Conservation (phyloP, 2,329 filamentous ascomycete genomes). For the Trichoderma sp. region DNA sequence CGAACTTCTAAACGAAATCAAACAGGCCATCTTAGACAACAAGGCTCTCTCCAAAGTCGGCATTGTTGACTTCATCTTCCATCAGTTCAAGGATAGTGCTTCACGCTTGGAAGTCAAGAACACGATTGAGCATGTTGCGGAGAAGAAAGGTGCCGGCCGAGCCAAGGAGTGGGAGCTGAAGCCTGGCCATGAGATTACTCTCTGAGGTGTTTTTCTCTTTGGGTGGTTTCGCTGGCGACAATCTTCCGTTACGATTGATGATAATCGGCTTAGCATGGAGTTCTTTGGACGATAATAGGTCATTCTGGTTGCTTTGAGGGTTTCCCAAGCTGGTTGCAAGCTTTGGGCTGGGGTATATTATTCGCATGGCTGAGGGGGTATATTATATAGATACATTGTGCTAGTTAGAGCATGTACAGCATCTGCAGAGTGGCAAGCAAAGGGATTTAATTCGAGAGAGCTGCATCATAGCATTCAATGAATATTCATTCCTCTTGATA, state of each 20-base stretch:
- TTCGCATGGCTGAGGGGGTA: background rate
- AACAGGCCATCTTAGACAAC: slow-evolving; percentile 42
- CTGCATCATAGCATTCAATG: background rate
- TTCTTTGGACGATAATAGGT: slow-evolving; percentile 11
- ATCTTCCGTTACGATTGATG: slow-evolving; percentile 18
- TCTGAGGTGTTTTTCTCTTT: slow-evolving; percentile 24
- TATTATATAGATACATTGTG: background rate
- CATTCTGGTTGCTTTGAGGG: background rate
- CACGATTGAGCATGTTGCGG: slow-evolving; percentile 41
- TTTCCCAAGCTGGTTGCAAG: background rate
- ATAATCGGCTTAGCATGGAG: slow-evolving; percentile 20
- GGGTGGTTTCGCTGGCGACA: background rate
- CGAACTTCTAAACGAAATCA: slow-evolving; percentile 42
- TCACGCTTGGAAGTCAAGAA: slow-evolving; percentile 43
- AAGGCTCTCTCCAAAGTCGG: slow-evolving; percentile 41
- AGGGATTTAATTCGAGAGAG: background rate
- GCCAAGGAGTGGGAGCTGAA: slow-evolving; percentile 41
- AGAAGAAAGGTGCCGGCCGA: slow-evolving; percentile 39
- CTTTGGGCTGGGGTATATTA: background rate
- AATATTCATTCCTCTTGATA: background rate
- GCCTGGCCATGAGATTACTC: slow-evolving; percentile 38
- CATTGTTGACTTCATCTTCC: slow-evolving; percentile 42
- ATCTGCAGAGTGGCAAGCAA: background rate
- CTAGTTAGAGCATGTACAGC: background rate
- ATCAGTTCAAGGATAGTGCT: slow-evolving; percentile 38